Conservation (phyloP, 2,329 filamentous ascomycete genomes). For the Harringtonia aguacate region DNA sequence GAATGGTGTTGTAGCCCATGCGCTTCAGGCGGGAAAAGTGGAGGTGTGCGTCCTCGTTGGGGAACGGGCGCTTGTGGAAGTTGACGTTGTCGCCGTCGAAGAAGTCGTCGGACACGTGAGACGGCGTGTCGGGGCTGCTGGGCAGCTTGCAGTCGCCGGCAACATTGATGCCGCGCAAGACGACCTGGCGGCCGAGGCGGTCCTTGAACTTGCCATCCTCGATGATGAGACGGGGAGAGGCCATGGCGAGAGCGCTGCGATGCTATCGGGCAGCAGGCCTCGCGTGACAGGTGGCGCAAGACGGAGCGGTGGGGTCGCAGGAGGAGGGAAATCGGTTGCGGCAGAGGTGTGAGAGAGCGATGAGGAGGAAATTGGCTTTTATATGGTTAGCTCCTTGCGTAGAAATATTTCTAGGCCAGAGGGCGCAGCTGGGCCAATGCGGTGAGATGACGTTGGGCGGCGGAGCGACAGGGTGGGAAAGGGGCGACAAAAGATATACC, state of each 20-base stretch:
- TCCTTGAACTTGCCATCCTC: constrained; percentile 83
- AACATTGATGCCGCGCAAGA: constrained; percentile 87
- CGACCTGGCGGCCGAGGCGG: constrained; percentile 68
- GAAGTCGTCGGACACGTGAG: constrained; percentile 67
- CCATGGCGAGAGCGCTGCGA: constrained; percentile 56
- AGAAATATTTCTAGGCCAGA: too few species aligned
- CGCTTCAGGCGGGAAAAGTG: constrained; percentile 81
- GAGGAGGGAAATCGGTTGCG: not conserved
- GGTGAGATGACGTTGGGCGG: too few species aligned
- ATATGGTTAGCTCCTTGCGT: too few species aligned
- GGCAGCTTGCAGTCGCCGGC: constrained; percentile 87
- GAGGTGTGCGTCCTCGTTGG: constrained; percentile 66
- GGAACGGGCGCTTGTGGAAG: constrained; percentile 79
- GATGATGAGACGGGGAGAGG: constrained; percentile 66
- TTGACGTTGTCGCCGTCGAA: constrained; percentile 88
- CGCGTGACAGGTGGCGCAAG: not conserved
- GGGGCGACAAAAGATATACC: too few species aligned
- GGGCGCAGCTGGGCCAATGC: too few species aligned
- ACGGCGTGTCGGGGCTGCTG: constrained; percentile 68
- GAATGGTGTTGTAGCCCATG: constrained; percentile 92
- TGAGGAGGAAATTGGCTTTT: too few species aligned
- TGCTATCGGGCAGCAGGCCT: too few species aligned
- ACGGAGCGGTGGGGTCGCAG: not conserved
- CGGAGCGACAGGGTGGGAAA: too few species aligned
- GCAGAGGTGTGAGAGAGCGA: not conserved